phyloP scores from a whole-genome alignment of 2,329 filamentous ascomycete species.

The Xylaria sp. region DNA sequence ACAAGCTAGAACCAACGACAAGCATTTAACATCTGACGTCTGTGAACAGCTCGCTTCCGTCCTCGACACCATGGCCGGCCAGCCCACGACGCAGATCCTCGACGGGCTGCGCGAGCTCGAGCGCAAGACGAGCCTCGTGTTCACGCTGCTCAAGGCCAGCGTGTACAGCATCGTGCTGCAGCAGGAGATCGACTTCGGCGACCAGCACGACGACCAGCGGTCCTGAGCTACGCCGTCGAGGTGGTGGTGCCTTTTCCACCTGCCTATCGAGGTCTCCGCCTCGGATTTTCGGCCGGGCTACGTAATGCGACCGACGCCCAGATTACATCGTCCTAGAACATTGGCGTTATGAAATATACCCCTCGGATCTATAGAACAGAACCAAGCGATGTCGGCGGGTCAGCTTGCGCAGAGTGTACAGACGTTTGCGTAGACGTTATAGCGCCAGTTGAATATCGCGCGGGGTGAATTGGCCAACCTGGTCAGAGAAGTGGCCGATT shows the following conservation, averaged over 20 bases:
- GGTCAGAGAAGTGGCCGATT: background rate
- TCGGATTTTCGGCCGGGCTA: too few relatives aligned
- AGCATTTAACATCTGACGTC: too few relatives aligned
- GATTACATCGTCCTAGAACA: too few relatives aligned
- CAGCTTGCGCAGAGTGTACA: background rate
- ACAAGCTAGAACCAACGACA: background rate
- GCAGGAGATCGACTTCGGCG: conserved; percentile 84
- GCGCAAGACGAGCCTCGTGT: conserved; percentile 92
- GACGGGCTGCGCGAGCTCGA: conserved; percentile 88
- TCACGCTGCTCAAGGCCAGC: conserved; percentile 94
- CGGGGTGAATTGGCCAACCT: background rate
- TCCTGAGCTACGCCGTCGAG: background rate
- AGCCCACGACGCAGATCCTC: conserved; percentile 80
- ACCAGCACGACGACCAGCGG: conserved; percentile 44
- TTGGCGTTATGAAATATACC: too few relatives aligned
- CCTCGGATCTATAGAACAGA: too few relatives aligned
- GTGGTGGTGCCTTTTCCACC: background rate
- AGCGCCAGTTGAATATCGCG: background rate
- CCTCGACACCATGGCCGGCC: conserved; percentile 68
- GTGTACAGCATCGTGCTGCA: conserved; percentile 98
- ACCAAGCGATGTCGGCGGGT: too few relatives aligned
- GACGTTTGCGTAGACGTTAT: background rate
- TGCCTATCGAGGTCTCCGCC: background rate
- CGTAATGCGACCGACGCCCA: too few relatives aligned
- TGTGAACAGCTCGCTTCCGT: conserved; percentile 59